These are phyloP conservation scores for Blastocystis sp. DNA, from an alignment of 352 stramenopile species.

Conservation along the genomic window DNA sequence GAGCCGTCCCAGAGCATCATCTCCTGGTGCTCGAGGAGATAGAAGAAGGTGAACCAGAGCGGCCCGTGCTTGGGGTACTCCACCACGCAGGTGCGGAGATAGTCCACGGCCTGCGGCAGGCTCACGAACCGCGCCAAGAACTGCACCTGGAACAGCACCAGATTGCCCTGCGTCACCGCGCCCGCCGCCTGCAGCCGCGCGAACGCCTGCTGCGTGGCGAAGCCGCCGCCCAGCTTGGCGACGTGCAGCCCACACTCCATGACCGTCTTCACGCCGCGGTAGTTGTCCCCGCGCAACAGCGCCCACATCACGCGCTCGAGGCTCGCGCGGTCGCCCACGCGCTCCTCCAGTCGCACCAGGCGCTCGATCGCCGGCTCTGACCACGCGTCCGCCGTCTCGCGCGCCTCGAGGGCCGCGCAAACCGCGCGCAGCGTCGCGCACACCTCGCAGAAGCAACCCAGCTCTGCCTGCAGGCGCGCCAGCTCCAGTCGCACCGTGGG, in stretches of 20 bases:
- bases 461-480: no score
- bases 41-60: constrained; percentile 49
- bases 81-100: not conserved
- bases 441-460: no score
- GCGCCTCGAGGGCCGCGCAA: no score
- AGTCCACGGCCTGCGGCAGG: not conserved
- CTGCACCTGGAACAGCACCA: constrained; percentile 7
- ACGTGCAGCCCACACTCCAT: constrained; percentile 14
- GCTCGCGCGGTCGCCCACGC: not conserved
- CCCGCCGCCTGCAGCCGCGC: not conserved
- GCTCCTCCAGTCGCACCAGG: constrained; percentile 1
- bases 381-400: no score
- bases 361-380: not conserved
- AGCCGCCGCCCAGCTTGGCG: constrained; percentile 11
- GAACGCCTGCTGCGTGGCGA: not conserved
- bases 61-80: constrained; percentile 21
- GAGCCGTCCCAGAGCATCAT: constrained; percentile 6
- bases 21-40: constrained; percentile 8
- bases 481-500: no score
- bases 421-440: no score
- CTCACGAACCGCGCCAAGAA: constrained; percentile 12
- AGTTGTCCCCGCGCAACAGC: not conserved
- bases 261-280: constrained; percentile 14
- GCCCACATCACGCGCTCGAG: not conserved
- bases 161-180: not conserved